phyloP scores from a whole-genome alignment of 257 asterid genomes.

The Agastache rugosa region DNA sequence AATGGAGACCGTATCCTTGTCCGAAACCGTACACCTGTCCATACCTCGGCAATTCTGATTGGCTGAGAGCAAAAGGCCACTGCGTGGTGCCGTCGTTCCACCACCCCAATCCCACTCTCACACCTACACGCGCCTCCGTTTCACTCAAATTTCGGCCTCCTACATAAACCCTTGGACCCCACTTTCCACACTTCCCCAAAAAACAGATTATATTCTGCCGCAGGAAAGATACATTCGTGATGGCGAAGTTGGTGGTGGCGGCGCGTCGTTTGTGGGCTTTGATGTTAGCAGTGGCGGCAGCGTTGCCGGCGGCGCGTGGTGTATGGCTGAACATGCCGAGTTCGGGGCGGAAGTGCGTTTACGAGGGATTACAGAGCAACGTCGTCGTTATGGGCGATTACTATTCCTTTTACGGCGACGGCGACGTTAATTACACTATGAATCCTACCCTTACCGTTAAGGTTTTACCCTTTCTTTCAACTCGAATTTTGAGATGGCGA shows the following conservation, averaged over 20 bases:
- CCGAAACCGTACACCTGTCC: constrained; percentile 21
- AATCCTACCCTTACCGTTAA: constrained; percentile 59
- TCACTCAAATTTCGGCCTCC: not conserved
- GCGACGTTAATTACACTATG: constrained; percentile 31
- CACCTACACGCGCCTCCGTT: constrained; percentile 37
- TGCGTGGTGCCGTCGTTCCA: constrained; percentile 40
- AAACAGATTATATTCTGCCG: not conserved
- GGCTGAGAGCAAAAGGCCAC: not conserved
- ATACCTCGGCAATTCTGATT: constrained; percentile 26
- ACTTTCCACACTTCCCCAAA: not conserved
- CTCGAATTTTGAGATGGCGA: too few relatives aligned
- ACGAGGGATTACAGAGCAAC: constrained; percentile 64
- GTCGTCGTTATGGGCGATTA: constrained; percentile 74
- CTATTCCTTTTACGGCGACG: constrained; percentile 50
- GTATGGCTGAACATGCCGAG: constrained; percentile 72
- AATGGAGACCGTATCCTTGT: not conserved
- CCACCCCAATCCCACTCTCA: constrained; percentile 38
- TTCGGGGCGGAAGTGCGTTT: constrained; percentile 66
- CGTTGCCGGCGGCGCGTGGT: constrained; percentile 55
- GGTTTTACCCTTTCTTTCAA: constrained; percentile 42
- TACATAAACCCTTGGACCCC: constrained; percentile 11
- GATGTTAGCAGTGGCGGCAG: constrained; percentile 36
- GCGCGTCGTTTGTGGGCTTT: constrained; percentile 34
- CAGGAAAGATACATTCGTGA: not conserved
- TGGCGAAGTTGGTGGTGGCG: constrained; percentile 38